phyloP scores from a whole-genome alignment of 2,329 filamentous ascomycete genomes.

The Penicillium occitanis region DNA sequence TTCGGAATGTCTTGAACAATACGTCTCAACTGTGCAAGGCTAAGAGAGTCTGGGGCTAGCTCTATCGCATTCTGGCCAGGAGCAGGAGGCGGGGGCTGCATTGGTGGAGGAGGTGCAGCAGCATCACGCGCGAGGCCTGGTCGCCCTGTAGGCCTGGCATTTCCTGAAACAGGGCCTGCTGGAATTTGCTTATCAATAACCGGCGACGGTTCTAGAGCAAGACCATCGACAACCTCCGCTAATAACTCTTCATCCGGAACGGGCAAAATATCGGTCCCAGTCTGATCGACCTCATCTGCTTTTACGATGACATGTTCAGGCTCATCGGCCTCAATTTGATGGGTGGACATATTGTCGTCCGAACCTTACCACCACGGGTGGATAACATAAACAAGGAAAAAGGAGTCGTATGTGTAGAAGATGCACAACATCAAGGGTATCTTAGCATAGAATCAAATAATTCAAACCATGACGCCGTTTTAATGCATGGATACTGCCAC shows the following conservation, averaged over 20 bases:
- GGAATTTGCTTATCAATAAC: conserved; percentile 14
- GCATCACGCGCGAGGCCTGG: conserved; percentile 40
- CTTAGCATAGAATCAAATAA: conserved; percentile 10
- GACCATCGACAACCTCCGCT: conserved; percentile 41
- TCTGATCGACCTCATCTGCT: conserved; percentile 52
- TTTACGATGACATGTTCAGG: conserved; percentile 46
- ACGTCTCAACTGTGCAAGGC: conserved; percentile 69
- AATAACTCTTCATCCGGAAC: conserved; percentile 47
- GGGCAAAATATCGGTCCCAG: conserved; percentile 48
- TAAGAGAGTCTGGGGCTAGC: conserved; percentile 65
- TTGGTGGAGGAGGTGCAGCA: conserved; percentile 43
- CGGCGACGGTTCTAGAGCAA: conserved; percentile 37
- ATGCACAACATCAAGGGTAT: conserved; percentile 24
- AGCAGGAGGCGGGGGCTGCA: conserved; percentile 49
- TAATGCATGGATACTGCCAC: conserved; percentile 10
- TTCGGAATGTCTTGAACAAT: conserved; percentile 73
- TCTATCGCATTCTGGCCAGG: conserved; percentile 42
- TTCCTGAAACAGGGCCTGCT: conserved; percentile 19
- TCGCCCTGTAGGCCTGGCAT: conserved; percentile 28
- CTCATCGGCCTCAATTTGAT: conserved; percentile 31
- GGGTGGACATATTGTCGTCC: conserved; percentile 25
- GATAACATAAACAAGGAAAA: neutral
- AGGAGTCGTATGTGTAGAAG: conserved; percentile 10
- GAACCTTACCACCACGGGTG: neutral
- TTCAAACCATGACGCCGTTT: conserved; percentile 14